These are phyloP conservation scores for Diaporthe sp. DNA, from an alignment of 2,329 filamentous ascomycete species.

Conservation along the genomic window DNA sequence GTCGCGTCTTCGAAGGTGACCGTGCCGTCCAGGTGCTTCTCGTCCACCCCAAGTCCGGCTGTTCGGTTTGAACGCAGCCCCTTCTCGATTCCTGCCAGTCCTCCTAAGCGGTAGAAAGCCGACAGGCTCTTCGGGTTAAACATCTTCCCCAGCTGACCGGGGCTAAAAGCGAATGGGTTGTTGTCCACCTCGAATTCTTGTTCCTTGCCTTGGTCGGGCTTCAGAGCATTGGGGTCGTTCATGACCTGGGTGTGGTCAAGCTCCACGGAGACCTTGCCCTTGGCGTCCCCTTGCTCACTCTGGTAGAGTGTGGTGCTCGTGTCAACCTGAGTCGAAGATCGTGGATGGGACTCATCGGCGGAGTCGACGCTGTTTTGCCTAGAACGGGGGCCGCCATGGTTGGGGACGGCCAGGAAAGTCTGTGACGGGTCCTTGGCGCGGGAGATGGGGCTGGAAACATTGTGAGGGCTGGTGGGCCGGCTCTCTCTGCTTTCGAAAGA, in stretches of 20 bases:
- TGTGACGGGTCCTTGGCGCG: conserved; percentile 58
- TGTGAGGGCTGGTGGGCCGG: conserved; percentile 79
- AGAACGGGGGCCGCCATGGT: conserved; percentile 61
- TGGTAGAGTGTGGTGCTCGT: conserved; percentile 63
- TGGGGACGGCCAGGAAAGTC: conserved; percentile 75
- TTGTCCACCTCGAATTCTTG: conserved; percentile 80
- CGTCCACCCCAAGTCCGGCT: conserved; percentile 82
- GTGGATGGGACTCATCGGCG: conserved; percentile 69
- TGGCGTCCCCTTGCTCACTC: conserved; percentile 50
- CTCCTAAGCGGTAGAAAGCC: conserved; percentile 85
- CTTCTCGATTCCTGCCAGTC: conserved; percentile 81
- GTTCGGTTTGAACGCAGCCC: conserved; percentile 80
- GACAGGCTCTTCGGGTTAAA: conserved; percentile 89
- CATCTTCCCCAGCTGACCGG: conserved; percentile 87
- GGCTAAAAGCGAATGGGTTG: conserved; percentile 88
- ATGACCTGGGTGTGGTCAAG: conserved; percentile 68
- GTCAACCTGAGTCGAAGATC: conserved; percentile 71
- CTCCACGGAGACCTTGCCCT: conserved; percentile 49
- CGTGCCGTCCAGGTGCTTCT: conserved; percentile 72
- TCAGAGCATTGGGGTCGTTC: conserved; percentile 76
- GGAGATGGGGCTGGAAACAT: conserved; percentile 72
- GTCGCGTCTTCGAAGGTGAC: conserved; percentile 81
- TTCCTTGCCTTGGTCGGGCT: conserved; percentile 81
- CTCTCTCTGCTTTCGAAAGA: conserved; percentile 77
- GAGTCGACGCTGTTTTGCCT: conserved; percentile 79